These are phyloP conservation scores for Pythium folliculosum DNA, from an alignment of 352 stramenopile genomes.

Conservation along the genomic window DNA sequence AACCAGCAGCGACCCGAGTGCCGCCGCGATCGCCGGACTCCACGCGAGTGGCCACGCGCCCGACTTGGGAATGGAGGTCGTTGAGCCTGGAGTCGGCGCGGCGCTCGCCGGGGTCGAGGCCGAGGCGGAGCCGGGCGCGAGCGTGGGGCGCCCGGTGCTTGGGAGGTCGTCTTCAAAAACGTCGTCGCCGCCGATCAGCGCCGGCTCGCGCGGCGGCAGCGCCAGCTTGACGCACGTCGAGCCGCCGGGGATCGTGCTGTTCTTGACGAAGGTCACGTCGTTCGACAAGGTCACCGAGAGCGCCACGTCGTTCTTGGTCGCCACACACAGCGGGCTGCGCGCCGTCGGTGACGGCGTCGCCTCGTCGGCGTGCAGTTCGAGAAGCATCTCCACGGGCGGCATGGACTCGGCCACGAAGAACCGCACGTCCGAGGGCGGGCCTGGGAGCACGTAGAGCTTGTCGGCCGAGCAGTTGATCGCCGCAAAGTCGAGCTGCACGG, in stretches of 20 bases:
- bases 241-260: background rate
- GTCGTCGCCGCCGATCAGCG: background rate
- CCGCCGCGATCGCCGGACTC: no score
- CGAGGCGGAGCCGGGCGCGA: no score
- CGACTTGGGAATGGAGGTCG: no score
- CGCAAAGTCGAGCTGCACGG: background rate
- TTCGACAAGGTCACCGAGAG: background rate
- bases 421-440: background rate
- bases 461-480: background rate
- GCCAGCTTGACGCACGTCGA: background rate
- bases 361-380: background rate
- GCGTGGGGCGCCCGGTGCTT: background rate
- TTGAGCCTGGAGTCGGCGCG: no score
- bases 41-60: no score
- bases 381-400: background rate
- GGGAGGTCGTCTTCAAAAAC: background rate
- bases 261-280: background rate
- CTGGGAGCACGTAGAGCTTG: background rate
- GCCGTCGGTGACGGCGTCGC: background rate
- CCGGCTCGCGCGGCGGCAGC: constrained; percentile 1
- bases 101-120: no score
- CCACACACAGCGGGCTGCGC: background rate
- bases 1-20: no score
- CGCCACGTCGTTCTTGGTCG: background rate
- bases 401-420: background rate